Conservation (phyloP, 2,329 filamentous ascomycete species). For the Alternaria panax region DNA sequence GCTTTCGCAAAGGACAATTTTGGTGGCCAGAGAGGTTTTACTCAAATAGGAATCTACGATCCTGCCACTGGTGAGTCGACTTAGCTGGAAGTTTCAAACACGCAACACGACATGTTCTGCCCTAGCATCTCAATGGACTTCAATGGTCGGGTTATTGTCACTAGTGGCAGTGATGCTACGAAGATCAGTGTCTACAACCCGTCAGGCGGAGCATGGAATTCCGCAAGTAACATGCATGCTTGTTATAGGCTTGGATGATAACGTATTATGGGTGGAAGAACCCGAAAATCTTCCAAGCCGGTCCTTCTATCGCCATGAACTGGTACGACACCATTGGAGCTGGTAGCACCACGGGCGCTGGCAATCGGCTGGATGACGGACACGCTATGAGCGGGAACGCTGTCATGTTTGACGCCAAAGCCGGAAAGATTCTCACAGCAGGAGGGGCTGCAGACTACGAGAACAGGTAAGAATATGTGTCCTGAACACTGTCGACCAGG, state of each 20-base stretch:
- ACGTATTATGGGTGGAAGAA: conserved; percentile 50
- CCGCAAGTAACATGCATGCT: conserved; percentile 54
- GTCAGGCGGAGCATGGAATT: conserved; percentile 55
- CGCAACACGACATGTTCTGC: conserved; percentile 65
- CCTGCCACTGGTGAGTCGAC: conserved; percentile 32
- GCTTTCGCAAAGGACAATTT: conserved; percentile 27
- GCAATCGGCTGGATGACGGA: conserved; percentile 53
- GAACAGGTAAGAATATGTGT: not conserved
- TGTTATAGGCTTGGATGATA: not conserved
- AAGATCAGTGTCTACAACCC: conserved; percentile 57
- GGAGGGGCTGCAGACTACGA: conserved; percentile 60
- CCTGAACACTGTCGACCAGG: not conserved
- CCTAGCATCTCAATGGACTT: conserved; percentile 61
- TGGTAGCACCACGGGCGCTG: conserved; percentile 55
- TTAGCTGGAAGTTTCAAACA: conserved; percentile 48
- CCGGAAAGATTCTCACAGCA: conserved; percentile 62
- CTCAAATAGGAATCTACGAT: conserved; percentile 45
- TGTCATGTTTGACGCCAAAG: conserved; percentile 64
- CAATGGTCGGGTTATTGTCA: conserved; percentile 60
- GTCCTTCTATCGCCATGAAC: conserved; percentile 63
- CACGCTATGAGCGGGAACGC: conserved; percentile 65
- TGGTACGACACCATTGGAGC: conserved; percentile 61
- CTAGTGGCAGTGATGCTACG: conserved; percentile 60
- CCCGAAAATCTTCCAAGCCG: conserved; percentile 62
- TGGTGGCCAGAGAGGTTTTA: conserved; percentile 33